Percentiles rank a stretch among this genome's conserved stretches.
Evolutionary conservation across 257 asterid genomes (phyloP).

Genomic region (Plantago elongata): DNA sequence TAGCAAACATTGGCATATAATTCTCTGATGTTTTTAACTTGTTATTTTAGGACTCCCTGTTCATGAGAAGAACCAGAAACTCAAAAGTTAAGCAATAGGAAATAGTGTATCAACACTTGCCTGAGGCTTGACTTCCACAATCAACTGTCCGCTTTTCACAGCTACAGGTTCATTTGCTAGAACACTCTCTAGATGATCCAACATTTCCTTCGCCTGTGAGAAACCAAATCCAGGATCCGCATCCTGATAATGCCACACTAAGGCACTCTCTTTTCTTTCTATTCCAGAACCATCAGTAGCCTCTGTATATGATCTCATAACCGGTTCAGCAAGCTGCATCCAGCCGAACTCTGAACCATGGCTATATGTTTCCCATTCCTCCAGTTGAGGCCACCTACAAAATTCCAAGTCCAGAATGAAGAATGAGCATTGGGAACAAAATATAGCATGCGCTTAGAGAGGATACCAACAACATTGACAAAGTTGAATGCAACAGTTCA

Average conservation of each 20-base stretch:
- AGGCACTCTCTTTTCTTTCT: slow-evolving; percentile 78
- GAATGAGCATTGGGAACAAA: slow-evolving; percentile 3
- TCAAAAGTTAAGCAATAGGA: slow-evolving; percentile 1
- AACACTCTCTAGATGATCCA: slow-evolving; percentile 93
- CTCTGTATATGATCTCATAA: slow-evolving; percentile 83
- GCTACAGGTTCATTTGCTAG: slow-evolving; percentile 92
- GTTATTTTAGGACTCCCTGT: too few relatives aligned
- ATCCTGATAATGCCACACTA: slow-evolving; percentile 89
- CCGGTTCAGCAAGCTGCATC: slow-evolving; percentile 90
- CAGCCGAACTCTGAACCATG: slow-evolving; percentile 77
- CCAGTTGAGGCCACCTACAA: slow-evolving; percentile 66
- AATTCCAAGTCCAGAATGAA: slow-evolving; percentile 18
- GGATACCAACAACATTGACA: too few relatives aligned
- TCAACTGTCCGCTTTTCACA: slow-evolving; percentile 85
- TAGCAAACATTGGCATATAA: too few relatives aligned
- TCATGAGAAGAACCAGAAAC: background rate
- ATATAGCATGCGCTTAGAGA: background rate
- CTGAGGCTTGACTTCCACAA: slow-evolving; percentile 96
- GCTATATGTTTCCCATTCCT: slow-evolving; percentile 69
- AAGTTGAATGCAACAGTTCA: too few relatives aligned
- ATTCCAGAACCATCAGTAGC: slow-evolving; percentile 87
- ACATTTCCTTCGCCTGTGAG: slow-evolving; percentile 87
- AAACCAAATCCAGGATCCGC: slow-evolving; percentile 82
- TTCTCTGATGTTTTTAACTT: too few relatives aligned
- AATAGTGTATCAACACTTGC: slow-evolving; percentile 25